Conservation (phyloP, 345 rosid genomes). For the Trapa bicornis region DNA sequence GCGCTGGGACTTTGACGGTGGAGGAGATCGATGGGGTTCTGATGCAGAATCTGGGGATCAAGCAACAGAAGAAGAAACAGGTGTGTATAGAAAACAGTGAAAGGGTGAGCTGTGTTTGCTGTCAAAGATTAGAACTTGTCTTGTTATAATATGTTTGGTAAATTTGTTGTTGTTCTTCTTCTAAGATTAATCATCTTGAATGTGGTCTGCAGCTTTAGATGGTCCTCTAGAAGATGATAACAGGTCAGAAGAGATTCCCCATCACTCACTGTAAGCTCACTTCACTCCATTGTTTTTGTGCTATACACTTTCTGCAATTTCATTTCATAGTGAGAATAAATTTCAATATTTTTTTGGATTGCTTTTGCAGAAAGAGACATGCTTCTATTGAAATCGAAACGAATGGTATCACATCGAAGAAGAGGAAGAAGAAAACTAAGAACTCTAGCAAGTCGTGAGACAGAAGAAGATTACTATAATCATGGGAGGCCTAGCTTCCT, state of each 20-base stretch:
- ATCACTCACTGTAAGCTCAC: not conserved
- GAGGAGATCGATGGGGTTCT: slow-evolving; percentile 59
- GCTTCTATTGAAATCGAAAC: slow-evolving; percentile 63
- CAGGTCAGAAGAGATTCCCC: too few species aligned
- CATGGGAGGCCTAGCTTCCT: not conserved
- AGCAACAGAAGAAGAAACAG: slow-evolving; percentile 33
- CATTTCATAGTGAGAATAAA: not conserved
- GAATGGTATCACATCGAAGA: slow-evolving; percentile 52
- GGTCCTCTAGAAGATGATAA: too few species aligned
- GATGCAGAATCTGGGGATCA: slow-evolving; percentile 35
- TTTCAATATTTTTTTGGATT: not conserved
- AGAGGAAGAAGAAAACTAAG: slow-evolving; percentile 54
- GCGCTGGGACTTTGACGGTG: slow-evolving; percentile 62
- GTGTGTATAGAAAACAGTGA: slow-evolving; percentile 10
- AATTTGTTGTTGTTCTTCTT: too few species aligned
- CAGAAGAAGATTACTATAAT: not conserved
- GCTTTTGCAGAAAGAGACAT: slow-evolving; percentile 53
- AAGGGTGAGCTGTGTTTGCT: not conserved
- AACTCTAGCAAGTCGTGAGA: not conserved
- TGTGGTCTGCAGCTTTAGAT: too few species aligned
- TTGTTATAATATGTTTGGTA: too few species aligned
- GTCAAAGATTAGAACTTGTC: not conserved
- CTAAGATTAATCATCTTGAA: too few species aligned
- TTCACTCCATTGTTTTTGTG: not conserved
- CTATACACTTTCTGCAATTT: not conserved